Evolutionary conservation across 2,329 filamentous ascomycete genomes (phyloP).

Genomic region (Phoma sp.): DNA sequence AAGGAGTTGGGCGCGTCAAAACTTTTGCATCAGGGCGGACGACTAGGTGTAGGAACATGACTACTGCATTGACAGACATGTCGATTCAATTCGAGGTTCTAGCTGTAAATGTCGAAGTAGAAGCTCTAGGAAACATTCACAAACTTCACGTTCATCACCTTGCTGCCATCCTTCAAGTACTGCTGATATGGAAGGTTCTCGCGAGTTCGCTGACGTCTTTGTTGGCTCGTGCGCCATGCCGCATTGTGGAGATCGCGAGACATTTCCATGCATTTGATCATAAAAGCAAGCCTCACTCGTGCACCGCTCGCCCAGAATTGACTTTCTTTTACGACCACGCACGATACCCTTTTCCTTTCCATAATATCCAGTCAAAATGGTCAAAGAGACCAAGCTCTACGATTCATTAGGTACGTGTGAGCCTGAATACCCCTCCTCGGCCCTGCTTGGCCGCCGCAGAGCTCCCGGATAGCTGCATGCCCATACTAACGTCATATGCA

Average conservation of each 20-base stretch:
- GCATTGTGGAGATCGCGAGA: constrained; percentile 39
- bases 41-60: constrained; percentile 32
- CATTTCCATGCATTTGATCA: constrained; percentile 29
- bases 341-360: constrained; percentile 19
- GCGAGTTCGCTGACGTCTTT: constrained; percentile 47
- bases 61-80: constrained; percentile 27
- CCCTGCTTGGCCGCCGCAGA: constrained; percentile 11
- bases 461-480: constrained; percentile 18
- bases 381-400: constrained; percentile 95
- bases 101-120: constrained; percentile 25
- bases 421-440: constrained; percentile 32
- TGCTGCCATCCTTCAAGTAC: neutral
- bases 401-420: constrained; percentile 69
- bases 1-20: constrained; percentile 45
- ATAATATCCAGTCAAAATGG: constrained; percentile 67
- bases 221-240: constrained; percentile 25
- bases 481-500: constrained; percentile 33
- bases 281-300: constrained; percentile 38
- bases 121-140: constrained; percentile 21
- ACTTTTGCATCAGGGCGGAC: constrained; percentile 37
- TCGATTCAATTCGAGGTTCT: constrained; percentile 31
- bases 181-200: constrained; percentile 42
- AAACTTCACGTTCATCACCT: constrained; percentile 12
- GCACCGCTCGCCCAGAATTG: constrained; percentile 23
- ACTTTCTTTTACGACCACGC: constrained; percentile 21